Evolutionary conservation across 768 basidiomycete genomes (phyloP), one percentile per base, ranked within the genome.

Genomic region (Suillus brevipes): DNA sequence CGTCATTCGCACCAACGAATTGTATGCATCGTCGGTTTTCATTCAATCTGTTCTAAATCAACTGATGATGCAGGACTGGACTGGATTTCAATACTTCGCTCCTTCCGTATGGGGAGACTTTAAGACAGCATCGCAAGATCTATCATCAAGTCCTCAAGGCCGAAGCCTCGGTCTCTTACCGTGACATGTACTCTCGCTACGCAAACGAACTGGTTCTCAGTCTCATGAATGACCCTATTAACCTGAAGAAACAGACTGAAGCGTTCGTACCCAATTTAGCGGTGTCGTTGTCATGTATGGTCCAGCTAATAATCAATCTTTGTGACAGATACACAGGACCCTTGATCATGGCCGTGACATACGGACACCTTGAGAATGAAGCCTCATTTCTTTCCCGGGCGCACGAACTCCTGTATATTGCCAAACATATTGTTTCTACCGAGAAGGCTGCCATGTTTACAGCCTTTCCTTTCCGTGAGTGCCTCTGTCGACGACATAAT

Each of bases 71-170:
- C 58, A 64, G 63, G 10, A 8, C 14, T 42, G 63, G 63, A 28
- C 3, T 31, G 18, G n/a, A 1, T 45, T 64, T 61, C 58, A 64
- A 64, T 16, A 60, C 63, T 8, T 58, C 1, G 3, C 8, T 64
- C 40, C 56, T 64, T 58, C 63, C 55, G 4, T 64, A 66, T 59
- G 63, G 65, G 6, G 57, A 66, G 5, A 58, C 14, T 12, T 75
- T 72, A 72, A 68, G 70, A 10, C 64, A 37, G 12, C 72, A 75
- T n/a, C 67, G 71, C 59, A 66, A 65, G 31, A 28, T 71, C 2
- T 75, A 69, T 25, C 69, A 74, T 38, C 71, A 75, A 37, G 55
- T 67, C 9, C 75, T 74, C 36, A 55, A 67, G 40, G 55, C 69
- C 3, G 74, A 74, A 16, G 67, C 67, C 0, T 20, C 60, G 2